Percentiles rank a stretch among this genome's conserved stretches.
Conservation (phyloP, 2,329 filamentous ascomycete genomes). For the Pezicula carpinea region DNA sequence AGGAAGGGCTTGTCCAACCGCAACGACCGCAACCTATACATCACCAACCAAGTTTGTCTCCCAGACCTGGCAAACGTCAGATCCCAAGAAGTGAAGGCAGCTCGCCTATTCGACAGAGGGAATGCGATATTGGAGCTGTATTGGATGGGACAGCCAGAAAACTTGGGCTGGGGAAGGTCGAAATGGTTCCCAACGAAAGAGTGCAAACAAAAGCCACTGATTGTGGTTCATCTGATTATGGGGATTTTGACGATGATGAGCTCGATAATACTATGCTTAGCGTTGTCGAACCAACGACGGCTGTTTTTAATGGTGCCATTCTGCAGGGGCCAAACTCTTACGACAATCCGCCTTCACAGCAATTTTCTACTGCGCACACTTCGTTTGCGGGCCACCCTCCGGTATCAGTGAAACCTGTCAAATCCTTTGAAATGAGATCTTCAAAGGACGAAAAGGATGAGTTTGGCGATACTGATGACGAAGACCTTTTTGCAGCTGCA, state of each 20-base stretch:
- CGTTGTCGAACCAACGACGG: conserved; percentile 42
- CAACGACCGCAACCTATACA: conserved; percentile 17
- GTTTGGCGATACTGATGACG: conserved; percentile 59
- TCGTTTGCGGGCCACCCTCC: background rate
- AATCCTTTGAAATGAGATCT: conserved; percentile 1
- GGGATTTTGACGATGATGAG: conserved; percentile 50
- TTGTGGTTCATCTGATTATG: conserved; percentile 28
- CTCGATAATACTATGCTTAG: conserved; percentile 38
- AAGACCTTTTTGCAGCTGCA: conserved; percentile 52
- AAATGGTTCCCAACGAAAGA: background rate
- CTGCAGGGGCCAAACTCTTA: background rate
- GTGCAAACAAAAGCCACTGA: conserved; percentile 3
- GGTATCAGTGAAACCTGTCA: background rate
- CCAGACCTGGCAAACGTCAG: conserved; percentile 25
- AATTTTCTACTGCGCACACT: background rate
- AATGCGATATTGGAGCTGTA: conserved; percentile 1
- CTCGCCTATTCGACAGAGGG: conserved; percentile 4
- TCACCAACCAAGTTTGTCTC: conserved; percentile 37
- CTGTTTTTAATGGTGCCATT: conserved; percentile 16
- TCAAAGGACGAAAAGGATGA: conserved; percentile 42
- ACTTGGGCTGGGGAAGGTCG: too few relatives aligned
- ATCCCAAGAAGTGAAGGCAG: background rate
- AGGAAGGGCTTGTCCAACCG: conserved; percentile 38
- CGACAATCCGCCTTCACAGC: conserved; percentile 1
- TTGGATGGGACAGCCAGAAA: background rate